phyloP scores from a whole-genome alignment of 352 stramenopile genomes.

The Phytophthora hibernalis region DNA sequence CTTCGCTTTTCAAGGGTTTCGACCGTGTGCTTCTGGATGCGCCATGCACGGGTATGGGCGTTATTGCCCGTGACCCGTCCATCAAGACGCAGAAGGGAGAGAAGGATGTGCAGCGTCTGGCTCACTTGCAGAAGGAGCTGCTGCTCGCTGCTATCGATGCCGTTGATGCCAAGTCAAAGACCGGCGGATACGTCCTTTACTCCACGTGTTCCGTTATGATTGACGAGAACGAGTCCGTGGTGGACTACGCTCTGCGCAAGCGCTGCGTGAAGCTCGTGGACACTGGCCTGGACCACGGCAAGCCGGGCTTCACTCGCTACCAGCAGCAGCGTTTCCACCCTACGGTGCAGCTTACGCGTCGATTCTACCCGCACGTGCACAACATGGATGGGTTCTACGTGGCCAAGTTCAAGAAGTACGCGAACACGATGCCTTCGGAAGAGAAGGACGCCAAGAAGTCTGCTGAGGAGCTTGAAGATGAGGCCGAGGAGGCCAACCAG shows the following conservation, averaged over 20 bases:
- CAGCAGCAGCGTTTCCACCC: conserved; percentile 99
- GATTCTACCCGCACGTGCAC: conserved; percentile 99
- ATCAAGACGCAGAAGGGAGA: conserved; percentile 99
- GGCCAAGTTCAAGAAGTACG: conserved; percentile 99
- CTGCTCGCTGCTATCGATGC: conserved; percentile 98
- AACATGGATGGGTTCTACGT: conserved; percentile 99
- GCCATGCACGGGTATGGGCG: conserved; percentile 97
- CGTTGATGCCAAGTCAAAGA: conserved; percentile 96
- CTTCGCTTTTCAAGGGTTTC: conserved; percentile 95
- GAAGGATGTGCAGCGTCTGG: conserved; percentile 90
- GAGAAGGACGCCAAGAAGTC: conserved; percentile 82
- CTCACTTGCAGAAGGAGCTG: conserved; percentile 99
- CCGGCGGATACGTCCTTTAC: conserved; percentile 98
- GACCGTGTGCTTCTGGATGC: conserved; percentile 99
- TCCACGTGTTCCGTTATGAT: conserved; percentile 97
- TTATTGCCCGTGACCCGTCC: conserved; percentile 98
- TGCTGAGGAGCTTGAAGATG: conserved; percentile 71
- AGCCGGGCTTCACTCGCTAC: conserved; percentile 92
- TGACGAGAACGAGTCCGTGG: conserved; percentile 96
- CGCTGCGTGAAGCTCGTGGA: conserved; percentile 99
- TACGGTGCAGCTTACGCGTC: conserved; percentile 93
- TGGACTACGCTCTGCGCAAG: conserved; percentile 99
- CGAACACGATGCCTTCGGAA: conserved; percentile 90
- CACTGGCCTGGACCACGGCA: conserved; percentile 97
- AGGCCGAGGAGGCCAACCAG: conserved; percentile 70